phyloP scores from a whole-genome alignment of 1,284 basidiomycete genomes.

The Moesziomyces sp. region DNA sequence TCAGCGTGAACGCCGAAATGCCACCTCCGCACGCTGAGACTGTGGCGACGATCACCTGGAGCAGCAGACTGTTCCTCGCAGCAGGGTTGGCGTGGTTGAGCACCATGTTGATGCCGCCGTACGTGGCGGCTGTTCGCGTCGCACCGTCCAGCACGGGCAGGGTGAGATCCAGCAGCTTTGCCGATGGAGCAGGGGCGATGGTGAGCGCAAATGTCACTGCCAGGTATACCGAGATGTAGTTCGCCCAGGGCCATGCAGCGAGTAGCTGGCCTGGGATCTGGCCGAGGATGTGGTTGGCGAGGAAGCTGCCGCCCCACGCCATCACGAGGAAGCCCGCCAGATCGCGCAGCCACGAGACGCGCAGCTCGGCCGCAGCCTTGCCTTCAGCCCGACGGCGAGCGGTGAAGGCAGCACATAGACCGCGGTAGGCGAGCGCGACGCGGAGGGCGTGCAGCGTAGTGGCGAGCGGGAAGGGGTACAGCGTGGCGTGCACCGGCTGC shows the following conservation, averaged over 20 bases:
- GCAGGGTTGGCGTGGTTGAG: conserved; percentile 39
- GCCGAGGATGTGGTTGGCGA: conserved; percentile 48
- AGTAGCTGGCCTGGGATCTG: conserved; percentile 54
- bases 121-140: conserved; percentile 49
- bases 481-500: conserved; percentile 43
- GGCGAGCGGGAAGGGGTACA: conserved; percentile 53
- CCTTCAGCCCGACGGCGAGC: conserved; percentile 23
- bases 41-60: conserved; percentile 53
- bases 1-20: conserved; percentile 54
- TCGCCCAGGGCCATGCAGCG: conserved; percentile 47
- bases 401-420: conserved; percentile 27
- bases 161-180: conserved; percentile 42
- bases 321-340: conserved; percentile 58
- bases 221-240: conserved; percentile 55
- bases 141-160: conserved; percentile 55
- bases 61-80: conserved; percentile 23
- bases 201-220: conserved; percentile 9
- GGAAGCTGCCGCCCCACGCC: conserved; percentile 60
- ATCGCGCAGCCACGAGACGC: conserved; percentile 35
- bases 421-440: conserved; percentile 53
- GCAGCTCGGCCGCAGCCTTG: conserved; percentile 16
- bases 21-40: conserved; percentile 57
- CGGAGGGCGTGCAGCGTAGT: conserved; percentile 54
- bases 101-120: conserved; percentile 46
- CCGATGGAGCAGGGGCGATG: conserved; percentile 21